A percentile compares a stretch with the other conserved stretches of the same genome.
These are phyloP conservation scores for Neostapfia colusana DNA, from an alignment of 176 grass and related monocot genomes.

Conservation along the genomic window DNA sequence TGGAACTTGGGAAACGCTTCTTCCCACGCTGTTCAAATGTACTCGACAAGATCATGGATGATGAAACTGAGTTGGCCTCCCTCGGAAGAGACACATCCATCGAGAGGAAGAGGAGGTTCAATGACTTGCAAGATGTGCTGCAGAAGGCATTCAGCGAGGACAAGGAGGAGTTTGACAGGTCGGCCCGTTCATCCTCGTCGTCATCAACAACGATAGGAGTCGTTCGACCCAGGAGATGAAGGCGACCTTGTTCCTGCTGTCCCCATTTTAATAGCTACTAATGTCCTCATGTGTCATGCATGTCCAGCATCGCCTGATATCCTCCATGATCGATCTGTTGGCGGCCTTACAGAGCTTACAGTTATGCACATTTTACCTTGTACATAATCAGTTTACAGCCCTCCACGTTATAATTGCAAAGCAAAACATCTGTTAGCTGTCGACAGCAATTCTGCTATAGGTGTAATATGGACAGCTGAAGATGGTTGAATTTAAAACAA, in stretches of 20 bases:
- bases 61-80: conserved; percentile 45
- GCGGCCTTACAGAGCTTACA: not conserved
- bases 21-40: conserved; percentile 76
- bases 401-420: not conserved
- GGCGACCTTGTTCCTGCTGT: no score
- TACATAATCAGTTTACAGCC: conserved; percentile 22
- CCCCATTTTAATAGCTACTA: not conserved
- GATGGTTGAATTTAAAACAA: conserved; percentile 12
- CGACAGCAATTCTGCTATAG: not conserved
- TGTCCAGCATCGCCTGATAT: not conserved
- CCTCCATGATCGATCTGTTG: not conserved
- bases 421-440: not conserved
- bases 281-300: not conserved
- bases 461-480: conserved; percentile 10
- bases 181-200: conserved; percentile 30
- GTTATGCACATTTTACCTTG: conserved; percentile 1
- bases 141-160: conserved; percentile 76
- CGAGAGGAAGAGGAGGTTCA: conserved; percentile 57
- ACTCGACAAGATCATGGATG: conserved; percentile 73
- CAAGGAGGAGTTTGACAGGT: conserved; percentile 49
- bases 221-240: conserved; percentile 38
- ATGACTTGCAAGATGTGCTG: conserved; percentile 64
- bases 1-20: conserved; percentile 71
- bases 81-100: conserved; percentile 38
- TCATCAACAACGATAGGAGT: conserved; percentile 38